phyloP scores from a whole-genome alignment of 148 eudicot species.

The Arctostaphylos glauca region DNA sequence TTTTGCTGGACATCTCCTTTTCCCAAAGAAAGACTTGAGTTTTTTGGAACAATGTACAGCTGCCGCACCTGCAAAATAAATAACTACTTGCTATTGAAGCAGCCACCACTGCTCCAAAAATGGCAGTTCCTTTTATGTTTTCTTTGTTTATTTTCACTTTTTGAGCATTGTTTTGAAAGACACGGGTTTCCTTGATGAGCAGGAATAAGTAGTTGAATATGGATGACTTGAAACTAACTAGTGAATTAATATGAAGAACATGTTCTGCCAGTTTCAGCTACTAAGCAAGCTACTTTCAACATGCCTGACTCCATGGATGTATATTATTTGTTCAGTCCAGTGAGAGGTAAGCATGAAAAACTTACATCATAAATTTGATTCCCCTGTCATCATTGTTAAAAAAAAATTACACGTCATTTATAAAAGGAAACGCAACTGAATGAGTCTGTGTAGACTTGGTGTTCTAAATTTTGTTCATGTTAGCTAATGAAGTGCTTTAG shows the following conservation, averaged over 20 bases:
- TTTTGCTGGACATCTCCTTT: background rate
- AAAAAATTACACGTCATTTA: background rate
- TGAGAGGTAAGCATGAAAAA: background rate
- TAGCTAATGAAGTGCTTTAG: background rate
- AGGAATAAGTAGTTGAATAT: too few species aligned
- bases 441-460: background rate
- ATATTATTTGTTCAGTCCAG: background rate
- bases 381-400: background rate
- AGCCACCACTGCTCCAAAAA: background rate
- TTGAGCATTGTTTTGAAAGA: too few species aligned
- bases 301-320: too few species aligned
- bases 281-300: too few species aligned
- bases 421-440: background rate
- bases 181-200: too few species aligned
- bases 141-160: too few species aligned
- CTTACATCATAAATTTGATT: background rate
- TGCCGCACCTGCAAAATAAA: background rate
- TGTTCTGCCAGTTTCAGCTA: too few species aligned
- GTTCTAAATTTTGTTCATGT: background rate
- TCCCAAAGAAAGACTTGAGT: background rate
- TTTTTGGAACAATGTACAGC: background rate
- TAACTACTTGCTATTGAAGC: background rate
- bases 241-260: too few species aligned
- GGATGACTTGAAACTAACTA: too few species aligned
- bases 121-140: too few species aligned